Evolutionary conservation across 2,329 filamentous ascomycete species (phyloP).

Genomic region (Hypoxylon sp.): DNA sequence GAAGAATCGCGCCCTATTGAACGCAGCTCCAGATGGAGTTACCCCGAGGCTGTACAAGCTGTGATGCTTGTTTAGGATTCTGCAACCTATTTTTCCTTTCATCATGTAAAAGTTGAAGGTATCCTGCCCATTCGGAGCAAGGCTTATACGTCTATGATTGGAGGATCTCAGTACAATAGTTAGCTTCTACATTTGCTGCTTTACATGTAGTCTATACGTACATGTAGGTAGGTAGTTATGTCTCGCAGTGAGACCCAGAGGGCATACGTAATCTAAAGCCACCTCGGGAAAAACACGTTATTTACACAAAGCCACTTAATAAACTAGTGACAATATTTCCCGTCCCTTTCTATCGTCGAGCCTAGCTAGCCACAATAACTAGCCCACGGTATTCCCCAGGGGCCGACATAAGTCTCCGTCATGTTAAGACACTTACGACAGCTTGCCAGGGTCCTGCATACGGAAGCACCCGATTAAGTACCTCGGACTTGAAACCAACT

Average conservation of each 20-base stretch:
- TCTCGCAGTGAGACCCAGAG: conserved; percentile 5
- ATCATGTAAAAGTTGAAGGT: not conserved
- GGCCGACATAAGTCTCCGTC: conserved; percentile 16
- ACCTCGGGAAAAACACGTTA: conserved; percentile 16
- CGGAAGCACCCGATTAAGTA: conserved; percentile 27
- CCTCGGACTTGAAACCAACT: conserved; percentile 33
- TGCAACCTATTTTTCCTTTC: not conserved
- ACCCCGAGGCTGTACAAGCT: conserved; percentile 59
- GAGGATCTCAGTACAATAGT: conserved; percentile 5
- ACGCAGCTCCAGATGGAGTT: conserved; percentile 53
- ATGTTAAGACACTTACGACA: conserved; percentile 36
- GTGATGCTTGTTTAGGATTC: conserved; percentile 29
- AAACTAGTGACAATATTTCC: conserved; percentile 32
- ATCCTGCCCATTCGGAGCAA: not conserved
- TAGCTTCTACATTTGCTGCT: not conserved
- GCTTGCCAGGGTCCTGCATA: conserved; percentile 33
- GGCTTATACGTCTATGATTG: not conserved
- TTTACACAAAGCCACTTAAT: conserved; percentile 19
- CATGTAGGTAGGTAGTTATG: not conserved
- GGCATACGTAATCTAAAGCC: conserved; percentile 28
- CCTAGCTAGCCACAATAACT: conserved; percentile 15
- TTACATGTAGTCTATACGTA: not conserved
- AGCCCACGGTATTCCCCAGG: conserved; percentile 22
- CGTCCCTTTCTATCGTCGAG: not conserved
- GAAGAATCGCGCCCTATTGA: conserved; percentile 58